Conservation (phyloP, 345 rosid genomes). For the Garcia nutans region DNA sequence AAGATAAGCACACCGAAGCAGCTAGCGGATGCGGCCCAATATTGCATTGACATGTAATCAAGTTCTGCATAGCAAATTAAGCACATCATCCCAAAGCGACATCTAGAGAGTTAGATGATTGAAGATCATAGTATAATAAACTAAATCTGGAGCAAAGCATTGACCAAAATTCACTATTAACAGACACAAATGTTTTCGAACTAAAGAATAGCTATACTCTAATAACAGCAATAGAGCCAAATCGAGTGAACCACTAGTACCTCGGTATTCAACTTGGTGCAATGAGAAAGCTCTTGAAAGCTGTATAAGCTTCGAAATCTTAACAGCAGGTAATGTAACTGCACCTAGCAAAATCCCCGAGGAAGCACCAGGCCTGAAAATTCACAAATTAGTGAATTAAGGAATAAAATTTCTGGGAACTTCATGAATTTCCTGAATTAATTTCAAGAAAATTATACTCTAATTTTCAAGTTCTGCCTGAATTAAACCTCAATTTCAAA, state of each 20-base stretch:
- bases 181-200: neutral
- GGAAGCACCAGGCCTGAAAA: slow-evolving; percentile 69
- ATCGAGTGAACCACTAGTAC: slow-evolving; percentile 27
- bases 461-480: neutral
- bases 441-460: neutral
- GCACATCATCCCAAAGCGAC: slow-evolving; percentile 11
- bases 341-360: slow-evolving; percentile 89
- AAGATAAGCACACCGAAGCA: slow-evolving; percentile 65
- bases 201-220: neutral
- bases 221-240: neutral
- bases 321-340: slow-evolving; percentile 72
- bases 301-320: slow-evolving; percentile 75
- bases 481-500: neutral
- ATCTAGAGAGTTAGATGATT: neutral
- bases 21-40: slow-evolving; percentile 69
- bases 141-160: neutral
- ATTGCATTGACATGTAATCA: slow-evolving; percentile 65
- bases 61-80: slow-evolving; percentile 43
- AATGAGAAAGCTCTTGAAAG: slow-evolving; percentile 57
- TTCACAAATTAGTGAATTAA: neutral
- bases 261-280: slow-evolving; percentile 51
- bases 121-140: neutral
- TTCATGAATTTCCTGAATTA: neutral
- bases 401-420: neutral
- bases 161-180: neutral